Base-by-base conservation (phyloP, 1,284 basidiomycete genomes). In the Sparassis latifolia region DNA sequence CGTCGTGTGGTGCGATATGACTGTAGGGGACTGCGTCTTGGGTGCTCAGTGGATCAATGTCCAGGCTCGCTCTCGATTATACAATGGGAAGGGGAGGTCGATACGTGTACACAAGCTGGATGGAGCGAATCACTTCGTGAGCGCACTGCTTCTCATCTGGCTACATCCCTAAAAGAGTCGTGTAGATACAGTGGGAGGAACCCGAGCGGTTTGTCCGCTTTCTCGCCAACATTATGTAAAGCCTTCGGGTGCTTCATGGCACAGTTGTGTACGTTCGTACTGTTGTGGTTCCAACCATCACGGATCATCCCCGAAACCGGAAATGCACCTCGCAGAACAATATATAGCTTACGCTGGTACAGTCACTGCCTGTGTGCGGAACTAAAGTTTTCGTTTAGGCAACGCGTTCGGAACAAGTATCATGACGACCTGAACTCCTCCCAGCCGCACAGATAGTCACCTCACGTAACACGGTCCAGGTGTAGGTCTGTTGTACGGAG, bases 341-440 rank as follows among this genome's bases (percentile, higher is more conserved):
- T 20, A 20, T 20, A 20, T 20, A 20, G 20, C 20, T 20, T 20
- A 94, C 41, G 92, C 92, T 12, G 92, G 89, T 70, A 78, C 80
- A 55, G 92, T 88, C 70, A 85, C 88, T 2, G 84, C 92, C 55
- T 86, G 86, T 66, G 89, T 84, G 60, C 85, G 93, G 58, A 92
- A 92, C 65, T 87, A 87, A 4, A 84, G 90, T n/a, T 91, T 89
- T 0, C 89, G 94, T 69, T 75, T 69, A 29, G 76, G 67, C 41
- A 95, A 95, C 69, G 40, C 83, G 94, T 62, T 69, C 72, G 1
- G 72, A 90, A 12, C 89, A 90, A 65, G 84, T 82, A 10, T 86
- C 89, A n/a, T 77, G 88, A 62, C 80, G 80, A 58, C 92, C 92
- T 3, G 88, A 94, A 55, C 95, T 95, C 69, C 70, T 86, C 60